These are phyloP conservation scores for Prunus persica DNA, from an alignment of 306 rosid genomes.

Conservation along the genomic window Prunus_persica_NCBIv2 NC_034012.1:2703001-2703500, in stretches of 20 bases:
- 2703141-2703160: neutral
- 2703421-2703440: neutral
- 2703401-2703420: neutral
- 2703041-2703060: neutral
- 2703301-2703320: slow-evolving; percentile 72
- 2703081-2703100: neutral
- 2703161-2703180: neutral
- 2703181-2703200: slow-evolving; percentile 26
- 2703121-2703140: neutral
- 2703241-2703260: slow-evolving; percentile 94
- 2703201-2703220: slow-evolving; percentile 93
- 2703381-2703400: neutral
- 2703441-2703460: neutral
- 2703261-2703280: slow-evolving; percentile 92
- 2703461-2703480: neutral
- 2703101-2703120: neutral
- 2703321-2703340: slow-evolving; percentile 6
- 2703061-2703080: neutral
- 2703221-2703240: slow-evolving; percentile 88
- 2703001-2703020: neutral
- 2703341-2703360: slow-evolving; percentile 1
- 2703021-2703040: neutral
- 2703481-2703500: neutral
- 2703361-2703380: neutral
- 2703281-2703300: slow-evolving; percentile 90